Percentiles rank a stretch among this genome's conserved stretches.
Conservation (phyloP, 345 rosid genomes). For the Sapria himalayana region DNA sequence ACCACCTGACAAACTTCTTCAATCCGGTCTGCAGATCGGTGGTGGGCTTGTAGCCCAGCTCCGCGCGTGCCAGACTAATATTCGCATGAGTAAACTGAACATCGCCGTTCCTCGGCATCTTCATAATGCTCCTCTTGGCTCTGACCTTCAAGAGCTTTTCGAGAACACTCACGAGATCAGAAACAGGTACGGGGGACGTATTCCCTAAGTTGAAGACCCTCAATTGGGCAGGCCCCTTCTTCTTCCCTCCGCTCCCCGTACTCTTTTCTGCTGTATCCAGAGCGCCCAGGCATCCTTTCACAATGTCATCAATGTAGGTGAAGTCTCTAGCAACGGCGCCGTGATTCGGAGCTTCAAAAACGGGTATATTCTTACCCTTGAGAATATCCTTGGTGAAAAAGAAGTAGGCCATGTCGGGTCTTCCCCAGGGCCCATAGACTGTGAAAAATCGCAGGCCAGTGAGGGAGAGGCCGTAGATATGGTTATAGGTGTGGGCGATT, state of each 20-base stretch:
- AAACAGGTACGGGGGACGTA: slow-evolving; percentile 80
- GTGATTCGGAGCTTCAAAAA: slow-evolving; percentile 49
- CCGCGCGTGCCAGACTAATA: slow-evolving; percentile 55
- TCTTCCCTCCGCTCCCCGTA: slow-evolving; percentile 83
- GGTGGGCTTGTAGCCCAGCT: slow-evolving; percentile 71
- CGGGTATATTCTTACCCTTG: slow-evolving; percentile 42
- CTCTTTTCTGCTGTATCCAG: slow-evolving; percentile 87
- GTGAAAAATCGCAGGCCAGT: slow-evolving; percentile 78
- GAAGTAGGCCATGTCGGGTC: slow-evolving; percentile 93
- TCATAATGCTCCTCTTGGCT: slow-evolving; percentile 61
- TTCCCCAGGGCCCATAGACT: slow-evolving; percentile 88
- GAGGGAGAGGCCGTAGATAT: slow-evolving; percentile 64
- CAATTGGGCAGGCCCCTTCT: slow-evolving; percentile 65
- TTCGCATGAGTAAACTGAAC: slow-evolving; percentile 87
- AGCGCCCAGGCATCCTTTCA: slow-evolving; percentile 68
- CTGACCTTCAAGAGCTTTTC: slow-evolving; percentile 69
- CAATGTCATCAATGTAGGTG: slow-evolving; percentile 85
- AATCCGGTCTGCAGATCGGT: slow-evolving; percentile 69
- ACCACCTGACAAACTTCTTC: slow-evolving; percentile 92
- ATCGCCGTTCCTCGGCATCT: slow-evolving; percentile 83
- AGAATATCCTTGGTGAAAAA: slow-evolving; percentile 65
- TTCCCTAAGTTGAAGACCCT: slow-evolving; percentile 86
- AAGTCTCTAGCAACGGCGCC: slow-evolving; percentile 80
- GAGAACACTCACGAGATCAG: slow-evolving; percentile 56
- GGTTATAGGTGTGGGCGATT: slow-evolving; percentile 86